Evolutionary conservation across 2,329 filamentous ascomycete species (phyloP).

Genomic region (Hansfordia pulvinata): DNA sequence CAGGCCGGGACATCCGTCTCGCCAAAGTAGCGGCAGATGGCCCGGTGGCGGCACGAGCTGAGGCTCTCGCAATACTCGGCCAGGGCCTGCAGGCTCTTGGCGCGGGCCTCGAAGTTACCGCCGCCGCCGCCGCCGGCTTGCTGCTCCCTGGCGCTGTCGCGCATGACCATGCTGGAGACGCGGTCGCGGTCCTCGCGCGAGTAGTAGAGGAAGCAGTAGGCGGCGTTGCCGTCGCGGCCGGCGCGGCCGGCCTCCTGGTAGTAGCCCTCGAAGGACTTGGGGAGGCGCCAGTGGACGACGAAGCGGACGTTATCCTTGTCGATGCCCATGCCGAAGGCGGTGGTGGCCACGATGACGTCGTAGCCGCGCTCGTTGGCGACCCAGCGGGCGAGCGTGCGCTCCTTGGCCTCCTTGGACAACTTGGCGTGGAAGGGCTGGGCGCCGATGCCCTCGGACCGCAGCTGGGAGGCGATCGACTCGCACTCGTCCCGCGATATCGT

Average conservation of each 20-base stretch:
- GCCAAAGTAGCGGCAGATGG: constrained; percentile 68
- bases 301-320: constrained; percentile 93
- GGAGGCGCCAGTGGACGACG: constrained; percentile 86
- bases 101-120: constrained; percentile 32
- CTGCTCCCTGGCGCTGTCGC: constrained; percentile 29
- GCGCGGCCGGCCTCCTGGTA: constrained; percentile 93
- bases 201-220: constrained; percentile 83
- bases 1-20: constrained; percentile 46
- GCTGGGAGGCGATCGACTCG: constrained; percentile 51
- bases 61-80: constrained; percentile 73
- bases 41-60: constrained; percentile 56
- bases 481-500: constrained; percentile 64
- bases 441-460: constrained; percentile 56
- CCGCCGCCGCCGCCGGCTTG: too few relatives aligned
- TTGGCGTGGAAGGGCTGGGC: constrained; percentile 63
- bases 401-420: constrained; percentile 53
- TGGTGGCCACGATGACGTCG: constrained; percentile 89
- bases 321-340: constrained; percentile 95
- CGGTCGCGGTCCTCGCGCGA: constrained; percentile 75
- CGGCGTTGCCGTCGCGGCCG: constrained; percentile 77
- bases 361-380: constrained; percentile 62
- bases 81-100: constrained; percentile 53
- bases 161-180: constrained; percentile 41
- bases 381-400: constrained; percentile 59
- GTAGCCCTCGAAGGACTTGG: constrained; percentile 90